Base-by-base conservation (phyloP, 2,329 filamentous ascomycete genomes). In the Fusarium guadeloupense region DNA sequence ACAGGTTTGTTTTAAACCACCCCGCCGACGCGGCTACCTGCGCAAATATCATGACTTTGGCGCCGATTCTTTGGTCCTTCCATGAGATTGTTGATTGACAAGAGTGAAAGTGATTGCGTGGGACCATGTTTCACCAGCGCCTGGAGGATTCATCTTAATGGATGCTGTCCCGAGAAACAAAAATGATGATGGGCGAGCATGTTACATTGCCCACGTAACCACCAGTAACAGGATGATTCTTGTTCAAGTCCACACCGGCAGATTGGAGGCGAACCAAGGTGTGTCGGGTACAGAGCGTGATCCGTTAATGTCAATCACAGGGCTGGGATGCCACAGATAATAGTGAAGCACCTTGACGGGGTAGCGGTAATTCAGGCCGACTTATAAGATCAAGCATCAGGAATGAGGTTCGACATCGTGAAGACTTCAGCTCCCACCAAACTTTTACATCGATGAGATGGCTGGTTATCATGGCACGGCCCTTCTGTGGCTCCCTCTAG, bases 91-190 rank as follows among this genome's bases (percentile, higher is more conserved):
- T 65, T 35, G 14, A 49, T 42, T 26, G 37, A 23, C 20, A 37
- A 40, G 34, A 25, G 37, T 64, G n/a, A n/a, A 45, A 46, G 61
- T 65, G 56, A 47, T 65, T 64, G 64, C 49, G 52, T 66, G 46
- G 55, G 44, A 42, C 50, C 54, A 34, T 62, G 67, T 69, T 69
- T 69, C 64, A 69, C 67, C 41, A 64, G 52, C 53, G 50, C 52
- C 49, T 60, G 41, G 45, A 39, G 46, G 48, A 51, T 28, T 28
- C 37, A 45, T 52, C 51, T 48, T 16, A 42, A 55, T 59, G 54
- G 51, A 42, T 39, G 46, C 30, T 21, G 28, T 40, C 37, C 46
- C 42, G 50, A 52, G 35, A 40, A 45, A 57, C 50, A 58, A 62
- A 48, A 26, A 10, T 26, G 55, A 57, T 35, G 25, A 28, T 42